Conservation (phyloP, 2,329 filamentous ascomycete genomes). For the Fusarium coicis region DNA sequence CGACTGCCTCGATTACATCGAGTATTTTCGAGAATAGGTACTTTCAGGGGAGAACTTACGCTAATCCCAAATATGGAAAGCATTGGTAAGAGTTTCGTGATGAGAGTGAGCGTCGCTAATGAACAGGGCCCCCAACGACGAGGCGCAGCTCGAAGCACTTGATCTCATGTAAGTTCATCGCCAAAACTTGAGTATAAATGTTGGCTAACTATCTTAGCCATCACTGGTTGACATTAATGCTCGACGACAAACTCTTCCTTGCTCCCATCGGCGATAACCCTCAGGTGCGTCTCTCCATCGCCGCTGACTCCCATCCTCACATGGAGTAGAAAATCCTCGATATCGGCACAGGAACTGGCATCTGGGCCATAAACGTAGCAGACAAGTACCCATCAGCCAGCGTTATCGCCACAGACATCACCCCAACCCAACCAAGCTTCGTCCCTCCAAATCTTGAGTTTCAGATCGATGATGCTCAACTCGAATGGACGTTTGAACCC, state of each 20-base stretch:
- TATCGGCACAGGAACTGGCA: conserved; percentile 37
- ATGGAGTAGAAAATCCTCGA: conserved; percentile 21
- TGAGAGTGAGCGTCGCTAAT: neutral
- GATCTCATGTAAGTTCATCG: conserved; percentile 30
- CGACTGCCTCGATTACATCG: conserved; percentile 36
- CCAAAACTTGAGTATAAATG: accelerated
- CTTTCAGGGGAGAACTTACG: conserved; percentile 37
- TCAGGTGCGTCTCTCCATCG: conserved; percentile 3
- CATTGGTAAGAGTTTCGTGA: conserved; percentile 20
- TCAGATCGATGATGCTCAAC: conserved; percentile 50
- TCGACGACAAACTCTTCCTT: conserved; percentile 35
- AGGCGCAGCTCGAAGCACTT: conserved; percentile 38
- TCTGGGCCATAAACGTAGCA: conserved; percentile 40
- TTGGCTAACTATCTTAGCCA: neutral
- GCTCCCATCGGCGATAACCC: conserved; percentile 29
- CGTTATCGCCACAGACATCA: conserved; percentile 37
- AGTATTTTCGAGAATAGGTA: conserved; percentile 39
- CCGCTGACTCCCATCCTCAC: neutral
- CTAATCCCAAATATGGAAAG: conserved; percentile 42
- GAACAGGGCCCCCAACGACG: conserved; percentile 37
- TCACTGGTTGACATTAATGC: conserved; percentile 39
- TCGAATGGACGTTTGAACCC: conserved; percentile 56
- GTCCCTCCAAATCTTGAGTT: conserved; percentile 52
- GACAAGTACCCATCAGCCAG: conserved; percentile 38
- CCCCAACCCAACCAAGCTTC: conserved; percentile 36